Evolutionary conservation across 306 rosid genomes (phyloP).

Genomic region (Cicer yamashitae): DNA sequence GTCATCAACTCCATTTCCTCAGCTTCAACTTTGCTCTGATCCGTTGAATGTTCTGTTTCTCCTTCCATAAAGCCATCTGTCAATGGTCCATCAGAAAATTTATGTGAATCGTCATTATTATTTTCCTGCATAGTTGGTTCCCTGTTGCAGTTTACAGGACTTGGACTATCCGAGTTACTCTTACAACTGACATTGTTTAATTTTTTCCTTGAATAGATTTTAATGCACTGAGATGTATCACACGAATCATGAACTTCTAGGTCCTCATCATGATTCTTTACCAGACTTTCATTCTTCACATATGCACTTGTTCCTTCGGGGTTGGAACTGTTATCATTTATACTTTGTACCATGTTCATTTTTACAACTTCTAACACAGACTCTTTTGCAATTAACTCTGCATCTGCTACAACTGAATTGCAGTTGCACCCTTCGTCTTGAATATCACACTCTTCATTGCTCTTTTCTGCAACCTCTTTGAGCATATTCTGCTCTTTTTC

Average conservation of each 20-base stretch:
- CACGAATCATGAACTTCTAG: conserved; percentile 15
- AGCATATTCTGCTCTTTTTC: conserved; percentile 28
- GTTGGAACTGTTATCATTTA: conserved; percentile 30
- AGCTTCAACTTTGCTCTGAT: conserved; percentile 38
- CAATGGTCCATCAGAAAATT: conserved; percentile 35
- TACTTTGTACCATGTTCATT: conserved; percentile 26
- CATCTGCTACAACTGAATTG: conserved; percentile 39
- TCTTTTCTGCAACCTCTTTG: conserved; percentile 37
- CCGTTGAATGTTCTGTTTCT: conserved; percentile 31
- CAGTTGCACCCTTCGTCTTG: conserved; percentile 26
- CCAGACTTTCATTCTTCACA: conserved; percentile 31
- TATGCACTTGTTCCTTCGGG: conserved; percentile 32
- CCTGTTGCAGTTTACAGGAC: conserved; percentile 24
- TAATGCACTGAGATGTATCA: not conserved
- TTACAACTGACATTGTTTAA: not conserved
- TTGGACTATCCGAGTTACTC: conserved; percentile 9
- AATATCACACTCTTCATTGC: conserved; percentile 4
- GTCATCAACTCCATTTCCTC: conserved; percentile 35
- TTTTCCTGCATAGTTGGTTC: conserved; percentile 39
- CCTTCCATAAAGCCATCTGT: conserved; percentile 36
- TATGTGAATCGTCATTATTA: conserved; percentile 29
- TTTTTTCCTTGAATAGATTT: conserved; percentile 39
- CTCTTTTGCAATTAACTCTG: conserved; percentile 29
- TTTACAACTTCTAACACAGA: conserved; percentile 39
- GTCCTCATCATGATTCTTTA: conserved; percentile 20